Conservation (phyloP, 805 yeast species). For the Kodamaea kakaduensis region DNA sequence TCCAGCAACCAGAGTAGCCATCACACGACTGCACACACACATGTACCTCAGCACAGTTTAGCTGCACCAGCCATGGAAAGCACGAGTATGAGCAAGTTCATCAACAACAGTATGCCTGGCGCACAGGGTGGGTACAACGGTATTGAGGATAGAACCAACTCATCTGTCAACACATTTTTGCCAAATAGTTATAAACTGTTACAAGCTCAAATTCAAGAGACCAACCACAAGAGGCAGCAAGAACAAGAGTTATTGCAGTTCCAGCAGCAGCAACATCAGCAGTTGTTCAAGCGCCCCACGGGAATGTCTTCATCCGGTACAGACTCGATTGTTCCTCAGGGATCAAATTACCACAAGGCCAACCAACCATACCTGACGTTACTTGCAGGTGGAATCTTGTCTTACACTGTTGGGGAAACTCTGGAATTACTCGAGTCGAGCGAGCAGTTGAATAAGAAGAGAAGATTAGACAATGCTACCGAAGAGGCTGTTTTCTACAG, state of each 20-base stretch:
- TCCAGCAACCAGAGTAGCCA: slow-evolving; percentile 11
- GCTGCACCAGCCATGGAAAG: slow-evolving; percentile 5
- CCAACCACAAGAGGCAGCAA: slow-evolving; percentile 13
- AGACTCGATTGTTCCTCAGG: slow-evolving; percentile 13
- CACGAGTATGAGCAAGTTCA: slow-evolving; percentile 7
- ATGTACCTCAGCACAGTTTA: slow-evolving; percentile 3
- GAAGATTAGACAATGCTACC: slow-evolving; percentile 15
- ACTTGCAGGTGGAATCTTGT: slow-evolving; percentile 36
- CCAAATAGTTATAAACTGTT: slow-evolving; percentile 16
- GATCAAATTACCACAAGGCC: slow-evolving; percentile 23
- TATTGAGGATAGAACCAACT: slow-evolving; percentile 2
- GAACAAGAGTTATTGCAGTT: slow-evolving; percentile 15
- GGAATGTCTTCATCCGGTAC: slow-evolving; percentile 12
- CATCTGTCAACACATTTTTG: slow-evolving; percentile 7
- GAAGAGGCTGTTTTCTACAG: slow-evolving; percentile 55
- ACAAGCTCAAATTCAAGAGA: slow-evolving; percentile 15
- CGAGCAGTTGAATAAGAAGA: slow-evolving; percentile 24
- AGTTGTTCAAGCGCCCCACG: slow-evolving; percentile 11
- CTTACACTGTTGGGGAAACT: slow-evolving; percentile 25
- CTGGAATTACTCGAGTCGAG: slow-evolving; percentile 17
- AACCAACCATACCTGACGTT: slow-evolving; percentile 34
- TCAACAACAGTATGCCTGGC: slow-evolving; percentile 5
- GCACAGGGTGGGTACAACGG: slow-evolving; percentile 1
- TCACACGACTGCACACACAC: slow-evolving; percentile 3
- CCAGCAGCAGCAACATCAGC: slow-evolving; percentile 18